Evolutionary conservation across 768 basidiomycete species (phyloP), one percentile per base, ranked within the genome.

Genomic region (Lactarius evosmus): DNA sequence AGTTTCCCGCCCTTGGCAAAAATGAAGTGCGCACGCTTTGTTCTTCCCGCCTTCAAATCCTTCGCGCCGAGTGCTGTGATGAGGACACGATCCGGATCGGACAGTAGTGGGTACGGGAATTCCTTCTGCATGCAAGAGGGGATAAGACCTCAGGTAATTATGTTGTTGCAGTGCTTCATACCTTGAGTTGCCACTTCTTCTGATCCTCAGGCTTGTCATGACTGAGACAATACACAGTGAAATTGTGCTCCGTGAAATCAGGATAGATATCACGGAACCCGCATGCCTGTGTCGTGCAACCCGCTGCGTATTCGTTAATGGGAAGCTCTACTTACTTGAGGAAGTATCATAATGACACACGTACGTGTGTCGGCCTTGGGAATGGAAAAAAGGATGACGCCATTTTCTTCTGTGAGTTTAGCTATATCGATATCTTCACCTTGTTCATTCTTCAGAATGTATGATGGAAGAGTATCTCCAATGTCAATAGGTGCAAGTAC

Each of bases 221-320:
- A 73, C 90, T 93, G 61, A 98, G 75, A 67, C 94, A 93, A 73
- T 93, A 93, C 46, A 96, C 87, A 58, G 80, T 80, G 74, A 86
- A 97, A 49, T 85, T 67, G 62, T 82, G 72, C 6, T 83, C 76
- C 2, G 82, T 78, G 73, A 95, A 95, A 67, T 91, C 87, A 5
- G 86, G 82, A 73, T 89, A 91, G 58, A 79, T 79, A 72, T 98
- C 95, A 22, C 93, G 82, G 81, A 91, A 98, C 4, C 87, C 90
- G 72, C 95, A 98, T 0, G 95, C 95, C 74, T 98, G 95, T 38
- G 77, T 87, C 3, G 94, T 98, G 77, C 95, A 97, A 34, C 95
- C 94, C 58, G 89, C 90, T 91, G 65, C 9, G 56, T 25, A 51
- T 30, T 55, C n/a, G 61, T 36, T n/a, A 55, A 50, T 25, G n/a